Base-by-base conservation (phyloP, 2,329 filamentous ascomycete species). In the Beauveria australis region DNA sequence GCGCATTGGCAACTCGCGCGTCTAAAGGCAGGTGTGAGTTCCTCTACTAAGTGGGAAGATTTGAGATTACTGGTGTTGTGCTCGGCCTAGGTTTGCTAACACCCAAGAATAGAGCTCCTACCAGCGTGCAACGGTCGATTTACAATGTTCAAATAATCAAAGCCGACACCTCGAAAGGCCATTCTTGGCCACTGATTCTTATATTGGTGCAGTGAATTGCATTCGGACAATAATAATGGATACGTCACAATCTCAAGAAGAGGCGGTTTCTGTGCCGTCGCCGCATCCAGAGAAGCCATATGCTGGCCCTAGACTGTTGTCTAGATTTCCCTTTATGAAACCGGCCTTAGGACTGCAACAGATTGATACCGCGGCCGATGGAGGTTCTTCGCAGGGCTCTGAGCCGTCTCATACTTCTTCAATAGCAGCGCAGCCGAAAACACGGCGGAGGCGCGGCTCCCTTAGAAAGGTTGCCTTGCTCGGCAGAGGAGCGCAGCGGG, bases 391-490 rank as follows among this genome's bases (percentile, higher is more conserved):
- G 6, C 57, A 40, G 6, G 19, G 41, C 14, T 14, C 9, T 9
- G 19, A 8, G 14, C 7, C 41, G 24, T 44, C 26, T 41, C 9
- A 46, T 24, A 22, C 53, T 41, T 54, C 52, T 19, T 28, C 59
- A 56, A 19, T 76, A 76, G 68, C 59, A 41, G 40, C 53, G n/a
- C 78, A 74, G 69, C 79, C 73, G 71, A 80, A 73, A 76, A 80
- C 66, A 73, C 82, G 91, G 60, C 86, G 87, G 67, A 84, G 92
- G 62, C 89, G 89, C 70, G 92, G 91, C 4, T 96, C 92, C 12
- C 78, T 97, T 71, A 84, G 92, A 62, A 96, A 96, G 74, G 91
- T 90, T 12, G 92, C 91, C 28, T 78, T 96, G 53, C 79, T 96
- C 19, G 90, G 91, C 18, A 88, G 89, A 64, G 87, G 88, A 63